phyloP scores from a whole-genome alignment of 257 asterid species.

The Primulina huaijiensis region DNA sequence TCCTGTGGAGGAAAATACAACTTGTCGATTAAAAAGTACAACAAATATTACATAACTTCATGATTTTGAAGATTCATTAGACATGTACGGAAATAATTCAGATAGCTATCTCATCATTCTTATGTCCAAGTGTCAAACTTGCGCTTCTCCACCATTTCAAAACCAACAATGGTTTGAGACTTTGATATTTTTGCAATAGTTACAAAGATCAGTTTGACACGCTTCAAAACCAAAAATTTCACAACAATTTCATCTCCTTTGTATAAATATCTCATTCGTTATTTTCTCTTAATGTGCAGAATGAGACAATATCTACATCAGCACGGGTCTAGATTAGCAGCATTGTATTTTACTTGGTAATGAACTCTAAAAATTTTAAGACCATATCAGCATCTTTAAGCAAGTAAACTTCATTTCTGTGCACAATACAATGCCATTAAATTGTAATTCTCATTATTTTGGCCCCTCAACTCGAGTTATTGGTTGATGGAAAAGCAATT shows the following conservation, averaged over 20 bases:
- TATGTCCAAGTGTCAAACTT: not conserved
- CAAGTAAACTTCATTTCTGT: not conserved
- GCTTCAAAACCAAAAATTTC: not conserved
- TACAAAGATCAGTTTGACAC: not conserved
- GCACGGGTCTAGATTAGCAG: not conserved
- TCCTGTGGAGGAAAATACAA: constrained; percentile 54
- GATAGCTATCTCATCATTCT: not conserved
- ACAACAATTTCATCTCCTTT: not conserved
- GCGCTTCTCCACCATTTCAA: not conserved
- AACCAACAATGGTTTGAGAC: not conserved
- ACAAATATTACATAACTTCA: constrained; percentile 3
- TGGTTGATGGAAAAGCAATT: not conserved
- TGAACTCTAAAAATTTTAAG: not conserved
- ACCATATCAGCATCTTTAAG: not conserved
- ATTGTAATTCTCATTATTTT: no score
- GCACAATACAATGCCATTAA: not conserved
- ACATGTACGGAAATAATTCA: constrained; percentile 1
- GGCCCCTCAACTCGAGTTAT: not conserved
- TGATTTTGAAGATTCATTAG: constrained; percentile 1
- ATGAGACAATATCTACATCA: not conserved
- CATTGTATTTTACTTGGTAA: not conserved
- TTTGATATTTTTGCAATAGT: not conserved
- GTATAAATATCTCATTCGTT: not conserved
- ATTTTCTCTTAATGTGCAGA: not conserved
- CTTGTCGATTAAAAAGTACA: constrained; percentile 20